These are phyloP conservation scores for Aspergillus pseudoviridinutans DNA, from an alignment of 2,329 filamentous ascomycete species.

Conservation along the genomic window DNA sequence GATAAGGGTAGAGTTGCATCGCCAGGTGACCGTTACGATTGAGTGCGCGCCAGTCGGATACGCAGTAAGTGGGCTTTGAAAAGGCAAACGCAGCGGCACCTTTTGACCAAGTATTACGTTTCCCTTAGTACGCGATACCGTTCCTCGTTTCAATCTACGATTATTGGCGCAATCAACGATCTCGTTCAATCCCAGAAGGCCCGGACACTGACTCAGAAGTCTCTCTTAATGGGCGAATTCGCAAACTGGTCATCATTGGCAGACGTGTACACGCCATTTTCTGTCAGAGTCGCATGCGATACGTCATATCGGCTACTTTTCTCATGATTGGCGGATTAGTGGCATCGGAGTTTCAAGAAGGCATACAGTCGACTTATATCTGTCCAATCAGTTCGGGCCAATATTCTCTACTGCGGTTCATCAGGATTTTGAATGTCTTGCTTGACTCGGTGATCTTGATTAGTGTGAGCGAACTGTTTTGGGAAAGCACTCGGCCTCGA, in stretches of 20 bases:
- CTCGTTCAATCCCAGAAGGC: slow-evolving; percentile 18
- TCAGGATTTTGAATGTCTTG: slow-evolving; percentile 36
- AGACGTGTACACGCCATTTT: slow-evolving; percentile 28
- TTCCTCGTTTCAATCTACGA: slow-evolving; percentile 42
- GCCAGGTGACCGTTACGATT: slow-evolving; percentile 37
- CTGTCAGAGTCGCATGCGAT: slow-evolving; percentile 33
- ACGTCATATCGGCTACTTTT: slow-evolving; percentile 36
- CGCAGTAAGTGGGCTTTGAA: slow-evolving; percentile 23
- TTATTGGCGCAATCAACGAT: slow-evolving; percentile 31
- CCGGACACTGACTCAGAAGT: slow-evolving; percentile 9
- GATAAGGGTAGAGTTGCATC: slow-evolving; percentile 38
- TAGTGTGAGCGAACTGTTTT: slow-evolving; percentile 26
- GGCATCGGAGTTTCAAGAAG: slow-evolving; percentile 30
- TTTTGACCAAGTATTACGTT: slow-evolving; percentile 11
- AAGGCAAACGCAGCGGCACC: background rate
- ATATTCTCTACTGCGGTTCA: slow-evolving; percentile 28
- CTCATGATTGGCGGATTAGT: slow-evolving; percentile 38
- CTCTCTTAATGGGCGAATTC: slow-evolving; percentile 13
- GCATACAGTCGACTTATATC: slow-evolving; percentile 46
- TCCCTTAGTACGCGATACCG: slow-evolving; percentile 35
- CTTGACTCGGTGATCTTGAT: slow-evolving; percentile 43
- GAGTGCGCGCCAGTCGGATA: slow-evolving; percentile 41
- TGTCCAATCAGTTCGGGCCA: slow-evolving; percentile 41
- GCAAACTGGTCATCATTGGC: slow-evolving; percentile 20
- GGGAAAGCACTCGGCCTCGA: slow-evolving; percentile 14